A percentile compares a stretch with the other conserved stretches of the same genome.
These are phyloP conservation scores for Xerocomus spinulosus DNA, from an alignment of 768 basidiomycete genomes.

Conservation along the genomic window DNA sequence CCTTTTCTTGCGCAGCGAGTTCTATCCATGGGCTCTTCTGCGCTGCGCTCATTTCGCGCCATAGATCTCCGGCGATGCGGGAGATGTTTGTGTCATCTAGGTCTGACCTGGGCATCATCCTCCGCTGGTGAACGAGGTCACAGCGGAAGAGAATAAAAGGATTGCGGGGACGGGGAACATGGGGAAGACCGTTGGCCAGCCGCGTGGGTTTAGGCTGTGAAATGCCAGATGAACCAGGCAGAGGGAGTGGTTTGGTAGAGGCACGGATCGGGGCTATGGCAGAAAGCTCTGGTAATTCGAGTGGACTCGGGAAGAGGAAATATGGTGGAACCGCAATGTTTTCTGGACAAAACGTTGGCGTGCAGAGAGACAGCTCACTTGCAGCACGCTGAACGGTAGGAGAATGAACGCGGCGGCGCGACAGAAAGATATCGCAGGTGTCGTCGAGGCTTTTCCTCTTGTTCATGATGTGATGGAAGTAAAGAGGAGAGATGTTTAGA, in stretches of 20 bases:
- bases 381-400: slow-evolving; percentile 5
- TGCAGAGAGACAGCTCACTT: slow-evolving; percentile 7
- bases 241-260: slow-evolving; percentile 18
- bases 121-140: slow-evolving; percentile 62
- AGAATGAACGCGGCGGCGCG: slow-evolving; percentile 14
- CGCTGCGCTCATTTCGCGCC: slow-evolving; percentile 50
- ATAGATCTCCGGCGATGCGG: slow-evolving; percentile 60
- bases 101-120: slow-evolving; percentile 51
- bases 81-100: slow-evolving; percentile 66
- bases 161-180: slow-evolving; percentile 70
- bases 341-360: slow-evolving; percentile 8
- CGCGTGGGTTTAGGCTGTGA: slow-evolving; percentile 14
- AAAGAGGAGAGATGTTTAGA: slow-evolving; percentile 4
- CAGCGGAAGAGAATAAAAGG: slow-evolving; percentile 79
- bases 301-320: slow-evolving; percentile 6
- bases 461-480: slow-evolving; percentile 22
- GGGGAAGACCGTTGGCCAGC: slow-evolving; percentile 29
- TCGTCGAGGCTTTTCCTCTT: slow-evolving; percentile 30
- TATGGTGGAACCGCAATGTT: slow-evolving; percentile 5
- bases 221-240: slow-evolving; percentile 23
- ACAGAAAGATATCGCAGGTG: slow-evolving; percentile 27
- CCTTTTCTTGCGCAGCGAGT: slow-evolving; percentile 48
- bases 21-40: slow-evolving; percentile 48
- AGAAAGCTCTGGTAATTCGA: slow-evolving; percentile 4
- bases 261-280: background rate